A percentile compares a stretch with the other conserved stretches of the same genome.
phyloP scores from a whole-genome alignment of 352 stramenopile genomes.

The Phytophthora quininea region DNA sequence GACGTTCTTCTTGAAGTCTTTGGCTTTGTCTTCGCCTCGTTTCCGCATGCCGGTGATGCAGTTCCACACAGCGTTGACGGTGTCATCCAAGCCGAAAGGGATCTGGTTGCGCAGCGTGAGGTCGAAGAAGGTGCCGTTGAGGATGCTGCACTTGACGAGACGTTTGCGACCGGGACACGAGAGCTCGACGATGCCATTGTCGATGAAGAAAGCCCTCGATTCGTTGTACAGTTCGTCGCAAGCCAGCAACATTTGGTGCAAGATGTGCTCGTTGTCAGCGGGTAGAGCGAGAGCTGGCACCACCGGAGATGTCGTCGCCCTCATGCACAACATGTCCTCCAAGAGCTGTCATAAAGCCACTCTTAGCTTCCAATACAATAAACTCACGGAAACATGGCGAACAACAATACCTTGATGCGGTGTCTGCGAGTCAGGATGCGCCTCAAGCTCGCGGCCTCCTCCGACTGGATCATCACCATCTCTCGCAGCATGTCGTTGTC shows the following conservation, averaged over 20 bases:
- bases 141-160: no score
- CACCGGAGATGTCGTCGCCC: no score
- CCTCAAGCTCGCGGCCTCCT: neutral
- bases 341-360: no score
- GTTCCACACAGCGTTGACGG: neutral
- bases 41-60: no score
- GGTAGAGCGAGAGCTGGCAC: no score
- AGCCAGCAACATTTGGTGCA: no score
- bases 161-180: conserved; percentile 9
- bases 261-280: no score
- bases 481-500: conserved; percentile 1
- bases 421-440: neutral
- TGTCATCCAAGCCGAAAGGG: conserved; percentile 8
- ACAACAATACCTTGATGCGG: neutral
- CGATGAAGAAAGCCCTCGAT: neutral
- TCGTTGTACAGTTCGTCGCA: conserved; percentile 8
- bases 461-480: neutral
- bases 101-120: conserved; percentile 13
- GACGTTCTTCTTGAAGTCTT: neutral
- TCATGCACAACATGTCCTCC: no score
- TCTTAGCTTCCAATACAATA: no score
- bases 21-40: neutral
- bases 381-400: neutral
- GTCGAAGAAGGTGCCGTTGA: conserved; percentile 18
- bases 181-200: neutral